A percentile compares a stretch with the other conserved stretches of the same genome.
These are phyloP conservation scores for Taxawa tesnikishii DNA, from an alignment of 2,329 filamentous ascomycete genomes.

Conservation along the genomic window DNA sequence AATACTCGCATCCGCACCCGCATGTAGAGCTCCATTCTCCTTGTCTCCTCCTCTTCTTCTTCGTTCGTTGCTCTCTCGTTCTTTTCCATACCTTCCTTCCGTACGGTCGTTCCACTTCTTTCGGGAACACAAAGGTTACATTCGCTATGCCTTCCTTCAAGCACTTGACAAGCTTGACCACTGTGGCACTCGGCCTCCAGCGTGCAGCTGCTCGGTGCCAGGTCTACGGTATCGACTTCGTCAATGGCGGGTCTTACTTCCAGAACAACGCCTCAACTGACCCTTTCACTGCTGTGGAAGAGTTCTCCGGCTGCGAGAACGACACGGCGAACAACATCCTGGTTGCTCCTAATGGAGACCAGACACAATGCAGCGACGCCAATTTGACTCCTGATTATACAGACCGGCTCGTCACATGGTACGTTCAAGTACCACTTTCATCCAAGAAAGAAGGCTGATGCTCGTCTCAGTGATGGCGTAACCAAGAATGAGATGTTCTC, in stretches of 20 bases:
- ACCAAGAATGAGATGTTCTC: constrained; percentile 27
- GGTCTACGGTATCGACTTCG: constrained; percentile 24
- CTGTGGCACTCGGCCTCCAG: not conserved
- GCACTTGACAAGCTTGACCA: not conserved
- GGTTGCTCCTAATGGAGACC: constrained; percentile 25
- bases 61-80: too few species aligned
- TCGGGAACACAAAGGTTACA: too few species aligned
- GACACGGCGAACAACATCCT: constrained; percentile 29
- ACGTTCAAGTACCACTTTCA: too few species aligned
- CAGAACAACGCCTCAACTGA: constrained; percentile 28
- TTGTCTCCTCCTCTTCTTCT: too few species aligned
- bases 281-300: constrained; percentile 29
- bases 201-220: constrained; percentile 9
- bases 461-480: too few species aligned
- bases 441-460: not conserved
- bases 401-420: constrained; percentile 1
- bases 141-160: too few species aligned
- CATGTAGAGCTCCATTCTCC: too few species aligned
- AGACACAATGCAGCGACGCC: constrained; percentile 27
- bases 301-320: constrained; percentile 29
- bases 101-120: too few species aligned
- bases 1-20: too few species aligned
- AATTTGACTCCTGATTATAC: constrained; percentile 25
- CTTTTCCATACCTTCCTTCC: too few species aligned
- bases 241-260: constrained; percentile 31